Base-by-base conservation (phyloP, 495 filamentous ascomycete genomes). In the Penicillium turbatum region DNA sequence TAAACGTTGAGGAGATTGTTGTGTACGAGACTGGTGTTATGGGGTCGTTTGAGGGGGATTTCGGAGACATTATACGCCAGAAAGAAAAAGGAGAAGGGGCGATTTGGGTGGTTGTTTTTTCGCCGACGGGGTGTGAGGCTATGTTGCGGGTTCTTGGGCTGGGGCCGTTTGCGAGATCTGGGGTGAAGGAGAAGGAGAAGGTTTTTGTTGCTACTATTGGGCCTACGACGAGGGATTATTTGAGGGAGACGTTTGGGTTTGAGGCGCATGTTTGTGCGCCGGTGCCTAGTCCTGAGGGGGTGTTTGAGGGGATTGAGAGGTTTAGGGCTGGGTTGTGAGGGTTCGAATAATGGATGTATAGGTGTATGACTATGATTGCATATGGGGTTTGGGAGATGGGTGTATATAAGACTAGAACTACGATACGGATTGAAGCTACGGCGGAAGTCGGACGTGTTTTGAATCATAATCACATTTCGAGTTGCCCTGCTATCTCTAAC, bases 61-160 rank as follows among this genome's bases (percentile, higher is more conserved):
- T 96, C 57, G 61, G 55, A 15, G 53, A 51, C 8, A 62, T 44
- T 75, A 9, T 72, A 17, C 11, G 24, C 21, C 21, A 24, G 21
- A 24, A 2, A 2, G 21, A 24, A 48, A 44, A 12, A 15, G 67
- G 61, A 7, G 43, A 54, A 7, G 50, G 60, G 29, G 59, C 50
- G 30, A 77, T 86, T 58, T 97, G 93, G 92, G 84, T 92, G 1
- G 88, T 96, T 11, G 87, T 97, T 7, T 99, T 99, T 61, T 97
- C 92, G 36, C 90, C 93, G 1, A 90, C 86, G 16, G 92, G 89
- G 2, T 93, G 89, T 59, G 84, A 87, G 67, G 84, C 82, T 60
- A 88, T 96, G 86, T 73, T 97, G 5, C 70, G 79, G 48, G 80
- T 77, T 30, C 66, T 96, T 59, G 81, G 73, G 15, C 7, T 64